Conservation (phyloP, 768 basidiomycete genomes). For the Termitomyces bulborhizus region DNA sequence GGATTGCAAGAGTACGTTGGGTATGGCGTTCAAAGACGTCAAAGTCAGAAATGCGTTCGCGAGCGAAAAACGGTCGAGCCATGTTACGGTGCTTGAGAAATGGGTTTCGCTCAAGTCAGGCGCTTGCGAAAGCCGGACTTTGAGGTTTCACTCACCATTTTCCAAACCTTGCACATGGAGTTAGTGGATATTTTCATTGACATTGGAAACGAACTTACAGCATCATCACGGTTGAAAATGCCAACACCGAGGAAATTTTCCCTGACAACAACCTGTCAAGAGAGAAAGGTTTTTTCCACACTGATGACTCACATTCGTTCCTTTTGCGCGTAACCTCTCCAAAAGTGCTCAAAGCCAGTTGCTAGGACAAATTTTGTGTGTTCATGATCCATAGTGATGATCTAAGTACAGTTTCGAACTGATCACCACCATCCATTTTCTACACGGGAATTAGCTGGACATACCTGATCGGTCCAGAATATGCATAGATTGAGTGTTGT, state of each 20-base stretch:
- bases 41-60: conserved; percentile 67
- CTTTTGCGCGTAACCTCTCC: conserved; percentile 58
- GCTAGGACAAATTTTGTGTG: conserved; percentile 60
- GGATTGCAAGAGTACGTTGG: conserved; percentile 37
- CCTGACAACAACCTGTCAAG: conserved; percentile 22
- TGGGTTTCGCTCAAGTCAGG: not conserved
- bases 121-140: not conserved
- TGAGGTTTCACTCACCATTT: conserved; percentile 38
- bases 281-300: not conserved
- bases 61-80: conserved; percentile 69
- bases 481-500: conserved; percentile 67
- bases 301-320: conserved; percentile 50
- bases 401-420: conserved; percentile 29
- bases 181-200: conserved; percentile 1
- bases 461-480: conserved; percentile 63
- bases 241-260: conserved; percentile 64
- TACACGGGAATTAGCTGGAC: conserved; percentile 17
- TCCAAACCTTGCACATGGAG: conserved; percentile 44
- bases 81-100: conserved; percentile 50
- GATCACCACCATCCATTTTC: not conserved
- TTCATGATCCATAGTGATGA: conserved; percentile 70
- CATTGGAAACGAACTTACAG: conserved; percentile 30
- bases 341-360: conserved; percentile 62
- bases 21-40: conserved; percentile 58
- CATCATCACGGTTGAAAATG: conserved; percentile 75